Percentiles rank a stretch among this genome's conserved stretches.
Evolutionary conservation across 2,329 filamentous ascomycete genomes (phyloP).

Genomic region (Colletotrichum tanaceti): DNA sequence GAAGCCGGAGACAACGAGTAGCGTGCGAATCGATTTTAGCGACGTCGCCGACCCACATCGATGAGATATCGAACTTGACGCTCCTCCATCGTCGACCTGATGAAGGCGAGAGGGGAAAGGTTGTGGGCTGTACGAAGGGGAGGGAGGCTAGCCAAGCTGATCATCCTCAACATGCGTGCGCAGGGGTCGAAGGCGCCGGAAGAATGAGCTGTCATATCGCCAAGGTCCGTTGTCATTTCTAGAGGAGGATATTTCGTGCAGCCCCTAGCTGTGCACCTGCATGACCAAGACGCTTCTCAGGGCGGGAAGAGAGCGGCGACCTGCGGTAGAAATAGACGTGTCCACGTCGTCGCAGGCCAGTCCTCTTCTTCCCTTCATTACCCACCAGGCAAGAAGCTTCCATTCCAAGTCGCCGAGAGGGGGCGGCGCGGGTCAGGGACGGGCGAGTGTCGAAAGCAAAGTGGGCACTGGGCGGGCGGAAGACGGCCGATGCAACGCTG

Average conservation of each 20-base stretch:
- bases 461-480: constrained; percentile 8
- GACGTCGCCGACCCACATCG: constrained; percentile 22
- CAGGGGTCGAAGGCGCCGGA: constrained; percentile 13
- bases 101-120: background rate
- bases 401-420: background rate
- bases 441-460: background rate
- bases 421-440: constrained; percentile 3
- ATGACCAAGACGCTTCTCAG: constrained; percentile 12
- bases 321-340: background rate
- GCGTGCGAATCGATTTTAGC: constrained; percentile 9
- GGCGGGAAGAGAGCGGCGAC: background rate
- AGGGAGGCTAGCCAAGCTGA: background rate
- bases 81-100: background rate
- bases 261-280: constrained; percentile 22
- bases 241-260: constrained; percentile 31
- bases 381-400: background rate
- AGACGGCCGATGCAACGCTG: constrained; percentile 10
- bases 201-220: constrained; percentile 31
- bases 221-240: constrained; percentile 10
- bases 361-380: background rate
- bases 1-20: constrained; percentile 23
- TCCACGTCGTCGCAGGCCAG: background rate
- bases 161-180: constrained; percentile 13
- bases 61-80: constrained; percentile 16
- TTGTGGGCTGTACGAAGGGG: background rate